Percentiles rank a stretch among this genome's conserved stretches.
These are phyloP conservation scores for Beta macrorhiza DNA, from an alignment of 179 eudicot genomes.

Conservation along the genomic window DNA sequence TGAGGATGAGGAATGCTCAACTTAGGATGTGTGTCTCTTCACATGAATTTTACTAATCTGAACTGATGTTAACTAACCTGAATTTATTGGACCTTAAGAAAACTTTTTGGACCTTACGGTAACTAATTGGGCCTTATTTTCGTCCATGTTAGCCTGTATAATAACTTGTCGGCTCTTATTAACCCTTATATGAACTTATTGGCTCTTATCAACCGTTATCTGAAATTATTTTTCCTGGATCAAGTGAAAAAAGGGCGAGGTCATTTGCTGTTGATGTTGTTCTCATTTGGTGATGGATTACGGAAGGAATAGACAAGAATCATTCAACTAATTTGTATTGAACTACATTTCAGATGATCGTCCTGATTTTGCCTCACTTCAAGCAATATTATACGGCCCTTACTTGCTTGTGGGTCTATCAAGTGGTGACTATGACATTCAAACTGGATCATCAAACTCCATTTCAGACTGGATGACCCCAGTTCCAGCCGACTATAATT, in stretches of 20 bases:
- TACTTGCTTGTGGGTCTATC: constrained; percentile 86
- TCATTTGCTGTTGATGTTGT: no score
- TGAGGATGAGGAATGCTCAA: no score
- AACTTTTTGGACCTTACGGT: no score
- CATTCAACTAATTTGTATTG: background rate
- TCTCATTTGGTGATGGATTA: no score
- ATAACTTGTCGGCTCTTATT: background rate
- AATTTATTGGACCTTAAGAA: no score
- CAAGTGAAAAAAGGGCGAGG: background rate
- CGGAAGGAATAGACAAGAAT: background rate
- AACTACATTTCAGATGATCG: constrained; percentile 68
- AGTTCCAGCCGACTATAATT: constrained; percentile 56
- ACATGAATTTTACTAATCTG: no score
- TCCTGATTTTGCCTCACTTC: constrained; percentile 59
- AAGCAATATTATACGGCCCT: constrained; percentile 85
- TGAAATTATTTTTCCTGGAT: background rate
- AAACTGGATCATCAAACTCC: constrained; percentile 39
- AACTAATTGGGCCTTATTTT: no score
- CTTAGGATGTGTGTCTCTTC: no score
- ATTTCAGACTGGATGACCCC: constrained; percentile 63
- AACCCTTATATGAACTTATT: no score
- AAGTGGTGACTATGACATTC: constrained; percentile 59
- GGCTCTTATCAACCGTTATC: background rate
- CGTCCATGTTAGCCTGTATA: no score
- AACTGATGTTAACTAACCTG: no score